phyloP scores from a whole-genome alignment of 2,329 filamentous ascomycete species.

The Aureobasidium mangrovei region DNA sequence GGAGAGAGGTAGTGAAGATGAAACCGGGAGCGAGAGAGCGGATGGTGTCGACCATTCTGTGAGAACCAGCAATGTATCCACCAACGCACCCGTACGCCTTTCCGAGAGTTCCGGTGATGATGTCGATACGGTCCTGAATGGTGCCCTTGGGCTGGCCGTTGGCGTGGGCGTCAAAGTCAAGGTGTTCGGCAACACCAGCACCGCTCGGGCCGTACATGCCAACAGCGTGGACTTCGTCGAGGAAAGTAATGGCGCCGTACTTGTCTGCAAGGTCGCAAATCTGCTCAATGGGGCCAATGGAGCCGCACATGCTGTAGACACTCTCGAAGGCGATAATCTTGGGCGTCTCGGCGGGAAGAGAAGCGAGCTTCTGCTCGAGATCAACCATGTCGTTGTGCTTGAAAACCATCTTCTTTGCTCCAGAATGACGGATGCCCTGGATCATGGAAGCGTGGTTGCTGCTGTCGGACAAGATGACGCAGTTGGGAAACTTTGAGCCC shows the following conservation, averaged over 20 bases:
- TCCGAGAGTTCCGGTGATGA: conserved; percentile 93
- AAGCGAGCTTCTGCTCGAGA: conserved; percentile 83
- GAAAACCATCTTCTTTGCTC: conserved; percentile 94
- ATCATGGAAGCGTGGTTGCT: conserved; percentile 99
- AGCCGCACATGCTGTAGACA: conserved; percentile 99
- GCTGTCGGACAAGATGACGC: conserved; percentile 95
- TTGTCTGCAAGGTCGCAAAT: conserved; percentile 96
- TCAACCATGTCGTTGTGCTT: conserved; percentile 96
- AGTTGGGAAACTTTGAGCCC: conserved; percentile 93
- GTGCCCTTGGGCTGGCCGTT: conserved; percentile 68
- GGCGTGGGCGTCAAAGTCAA: conserved; percentile 82
- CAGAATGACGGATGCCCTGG: conserved; percentile 94
- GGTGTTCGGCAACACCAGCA: conserved; percentile 91
- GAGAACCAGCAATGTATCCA: conserved; percentile 89
- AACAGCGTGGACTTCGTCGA: conserved; percentile 97
- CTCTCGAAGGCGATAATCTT: conserved; percentile 99
- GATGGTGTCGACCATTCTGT: conserved; percentile 81
- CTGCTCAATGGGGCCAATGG: conserved; percentile 87
- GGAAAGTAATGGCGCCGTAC: conserved; percentile 93
- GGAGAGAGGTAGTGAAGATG: conserved; percentile 96
- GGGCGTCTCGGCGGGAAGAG: conserved; percentile 72
- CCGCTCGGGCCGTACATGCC: conserved; percentile 98
- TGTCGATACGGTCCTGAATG: conserved; percentile 91
- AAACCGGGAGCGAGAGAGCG: conserved; percentile 93
- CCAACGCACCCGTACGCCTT: conserved; percentile 98